A percentile compares a stretch with the other conserved stretches of the same genome.
These are phyloP conservation scores for Peribolospora kevripleyi DNA, from an alignment of 768 basidiomycete genomes.

Conservation along the genomic window DNA sequence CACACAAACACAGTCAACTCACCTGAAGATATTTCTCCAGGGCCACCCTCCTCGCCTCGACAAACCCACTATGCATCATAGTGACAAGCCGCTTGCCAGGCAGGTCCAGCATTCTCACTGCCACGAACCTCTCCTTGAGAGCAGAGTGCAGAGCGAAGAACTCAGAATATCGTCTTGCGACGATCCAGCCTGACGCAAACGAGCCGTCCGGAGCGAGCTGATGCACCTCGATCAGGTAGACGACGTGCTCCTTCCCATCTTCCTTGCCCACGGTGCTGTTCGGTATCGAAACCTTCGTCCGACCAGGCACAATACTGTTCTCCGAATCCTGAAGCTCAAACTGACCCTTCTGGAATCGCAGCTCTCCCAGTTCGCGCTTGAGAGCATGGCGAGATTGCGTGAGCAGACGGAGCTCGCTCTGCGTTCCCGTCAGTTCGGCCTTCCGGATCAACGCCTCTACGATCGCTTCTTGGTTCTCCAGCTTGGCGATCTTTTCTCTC, in stretches of 20 bases:
- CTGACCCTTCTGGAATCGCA: conserved; percentile 71
- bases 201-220: conserved; percentile 62
- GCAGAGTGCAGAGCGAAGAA: conserved; percentile 73
- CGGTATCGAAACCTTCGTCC: conserved; percentile 63
- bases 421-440: conserved; percentile 79
- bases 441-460: conserved; percentile 74
- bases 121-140: conserved; percentile 45
- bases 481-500: conserved; percentile 43
- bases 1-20: conserved; percentile 11
- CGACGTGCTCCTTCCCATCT: conserved; percentile 66
- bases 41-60: conserved; percentile 51
- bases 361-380: conserved; percentile 53
- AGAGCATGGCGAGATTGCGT: conserved; percentile 58
- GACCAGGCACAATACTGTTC: conserved; percentile 56
- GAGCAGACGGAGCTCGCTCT: conserved; percentile 58
- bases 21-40: conserved; percentile 85
- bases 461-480: conserved; percentile 58
- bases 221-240: conserved; percentile 70
- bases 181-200: conserved; percentile 60
- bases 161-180: conserved; percentile 82
- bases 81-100: conserved; percentile 83
- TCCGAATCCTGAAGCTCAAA: conserved; percentile 87
- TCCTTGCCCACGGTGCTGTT: conserved; percentile 58
- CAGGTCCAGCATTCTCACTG: conserved; percentile 53
- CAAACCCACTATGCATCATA: conserved; percentile 52